These are phyloP conservation scores for Fusarium sambucinum DNA, from an alignment of 2,329 filamentous ascomycete genomes.

Conservation along the genomic window DNA sequence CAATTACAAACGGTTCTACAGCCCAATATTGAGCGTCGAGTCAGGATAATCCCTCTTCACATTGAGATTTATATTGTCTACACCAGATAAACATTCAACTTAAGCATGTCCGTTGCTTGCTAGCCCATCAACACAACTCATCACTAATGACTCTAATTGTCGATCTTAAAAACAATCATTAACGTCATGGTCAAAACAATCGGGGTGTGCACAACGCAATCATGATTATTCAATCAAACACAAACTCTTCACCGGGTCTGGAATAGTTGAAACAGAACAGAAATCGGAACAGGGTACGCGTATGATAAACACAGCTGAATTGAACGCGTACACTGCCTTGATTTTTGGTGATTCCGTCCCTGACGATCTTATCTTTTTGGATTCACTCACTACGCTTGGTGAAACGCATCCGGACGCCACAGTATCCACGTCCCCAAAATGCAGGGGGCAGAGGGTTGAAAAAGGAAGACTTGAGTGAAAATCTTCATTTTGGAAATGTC, in stretches of 20 bases:
- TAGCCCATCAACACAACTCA: not conserved
- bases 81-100: not conserved
- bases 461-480: not conserved
- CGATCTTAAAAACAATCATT: conserved; percentile 7
- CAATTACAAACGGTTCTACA: not conserved
- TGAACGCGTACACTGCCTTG: conserved; percentile 28
- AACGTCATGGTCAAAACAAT: conserved; percentile 16
- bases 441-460: conserved; percentile 31
- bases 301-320: conserved; percentile 8
- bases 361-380: conserved; percentile 42
- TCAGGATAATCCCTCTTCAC: not conserved
- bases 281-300: conserved; percentile 12
- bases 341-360: conserved; percentile 39
- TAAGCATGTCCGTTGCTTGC: not conserved
- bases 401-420: conserved; percentile 46
- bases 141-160: not conserved
- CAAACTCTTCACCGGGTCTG: conserved; percentile 6
- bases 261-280: conserved; percentile 9
- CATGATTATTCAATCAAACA: conserved; percentile 2
- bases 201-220: conserved; percentile 5
- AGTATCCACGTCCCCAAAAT: conserved; percentile 41
- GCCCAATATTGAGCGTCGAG: not conserved
- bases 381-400: conserved; percentile 20
- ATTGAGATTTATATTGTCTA: conserved; percentile 1
- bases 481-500: conserved; percentile 23